Percentiles rank a stretch among this genome's conserved stretches.
Conservation (phyloP, 495 filamentous ascomycete genomes). For the Penicillium subrubescens region DNA sequence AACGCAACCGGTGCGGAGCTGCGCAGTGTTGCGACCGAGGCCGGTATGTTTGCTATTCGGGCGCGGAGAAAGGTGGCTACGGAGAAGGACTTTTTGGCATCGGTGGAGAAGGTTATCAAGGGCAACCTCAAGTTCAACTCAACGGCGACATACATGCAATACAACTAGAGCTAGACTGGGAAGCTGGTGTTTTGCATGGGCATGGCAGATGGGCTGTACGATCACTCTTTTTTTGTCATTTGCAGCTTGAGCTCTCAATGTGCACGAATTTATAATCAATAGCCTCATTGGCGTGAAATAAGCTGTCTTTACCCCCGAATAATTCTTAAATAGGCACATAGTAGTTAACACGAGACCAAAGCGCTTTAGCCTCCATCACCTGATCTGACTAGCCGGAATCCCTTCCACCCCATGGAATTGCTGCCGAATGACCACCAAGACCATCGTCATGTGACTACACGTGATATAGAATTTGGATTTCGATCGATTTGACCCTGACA, state of each 20-base stretch:
- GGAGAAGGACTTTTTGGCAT: conserved; percentile 98
- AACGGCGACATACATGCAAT: conserved; percentile 98
- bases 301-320: no score
- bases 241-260: conserved; percentile 15
- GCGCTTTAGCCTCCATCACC: neutral
- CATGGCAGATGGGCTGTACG: conserved; percentile 27
- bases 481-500: neutral
- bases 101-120: conserved; percentile 99
- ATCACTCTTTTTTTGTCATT: conserved; percentile 29
- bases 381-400: neutral
- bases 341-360: neutral
- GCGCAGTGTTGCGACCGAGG: conserved; percentile 95
- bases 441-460: neutral
- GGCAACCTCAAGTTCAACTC: conserved; percentile 99
- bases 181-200: conserved; percentile 24
- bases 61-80: conserved; percentile 96
- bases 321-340: neutral
- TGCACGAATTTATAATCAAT: conserved; percentile 32
- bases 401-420: neutral
- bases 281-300: neutral
- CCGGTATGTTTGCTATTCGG: conserved; percentile 98
- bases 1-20: conserved; percentile 96
- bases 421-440: neutral
- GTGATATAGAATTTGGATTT: neutral
- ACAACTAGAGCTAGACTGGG: conserved; percentile 75